These are phyloP conservation scores for Ceratobasidium sp. DNA, from an alignment of 1,284 basidiomycete species.

Conservation along the genomic window DNA sequence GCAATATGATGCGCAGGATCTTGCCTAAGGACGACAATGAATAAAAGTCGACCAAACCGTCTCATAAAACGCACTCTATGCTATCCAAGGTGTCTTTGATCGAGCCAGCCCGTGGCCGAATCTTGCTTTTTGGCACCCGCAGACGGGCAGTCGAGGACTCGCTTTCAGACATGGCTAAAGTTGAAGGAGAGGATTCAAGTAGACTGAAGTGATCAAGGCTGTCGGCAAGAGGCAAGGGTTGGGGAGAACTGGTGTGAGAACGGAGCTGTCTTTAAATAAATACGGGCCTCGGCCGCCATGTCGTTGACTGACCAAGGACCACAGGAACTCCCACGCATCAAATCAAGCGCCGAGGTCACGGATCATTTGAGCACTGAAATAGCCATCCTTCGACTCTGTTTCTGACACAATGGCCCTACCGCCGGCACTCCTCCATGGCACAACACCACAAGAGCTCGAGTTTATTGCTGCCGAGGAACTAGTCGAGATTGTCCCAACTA, in stretches of 20 bases:
- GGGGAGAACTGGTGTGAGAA: too few relatives aligned
- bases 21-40: conserved; percentile 1
- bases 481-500: conserved; percentile 82
- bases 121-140: background rate
- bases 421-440: conserved; percentile 61
- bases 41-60: background rate
- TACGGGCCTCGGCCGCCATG: too few relatives aligned
- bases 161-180: conserved; percentile 13
- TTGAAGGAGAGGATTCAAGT: background rate
- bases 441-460: conserved; percentile 82
- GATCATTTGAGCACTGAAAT: too few relatives aligned
- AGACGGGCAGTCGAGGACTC: conserved; percentile 16
- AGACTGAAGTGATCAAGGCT: background rate
- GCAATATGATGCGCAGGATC: conserved; percentile 29
- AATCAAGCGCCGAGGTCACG: too few relatives aligned
- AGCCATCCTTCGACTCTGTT: too few relatives aligned
- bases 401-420: conserved; percentile 62
- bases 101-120: conserved; percentile 10
- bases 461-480: conserved; percentile 83
- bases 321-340: too few relatives aligned
- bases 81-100: conserved; percentile 16
- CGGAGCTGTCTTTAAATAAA: too few relatives aligned
- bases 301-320: too few relatives aligned
- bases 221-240: too few relatives aligned
- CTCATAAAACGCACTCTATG: conserved; percentile 3